Base-by-base conservation (phyloP, 768 basidiomycete genomes). In the Rhodotorula taiwanensis region DNA sequence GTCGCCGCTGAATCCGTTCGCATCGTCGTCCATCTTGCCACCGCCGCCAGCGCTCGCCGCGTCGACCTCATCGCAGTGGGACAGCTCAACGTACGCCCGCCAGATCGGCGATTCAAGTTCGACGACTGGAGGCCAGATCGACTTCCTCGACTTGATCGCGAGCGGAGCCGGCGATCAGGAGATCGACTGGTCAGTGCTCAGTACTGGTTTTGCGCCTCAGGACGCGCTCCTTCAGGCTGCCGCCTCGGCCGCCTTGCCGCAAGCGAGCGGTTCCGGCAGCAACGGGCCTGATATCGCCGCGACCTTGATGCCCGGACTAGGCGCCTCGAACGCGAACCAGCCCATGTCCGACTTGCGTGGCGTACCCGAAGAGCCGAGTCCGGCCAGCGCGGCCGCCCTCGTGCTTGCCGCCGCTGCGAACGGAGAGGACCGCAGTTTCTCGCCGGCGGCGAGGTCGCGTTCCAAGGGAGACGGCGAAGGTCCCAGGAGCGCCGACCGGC, bases 101-200 rank as follows among this genome's bases (percentile, higher is more conserved):
- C 57, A 55, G 36, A 63, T 59, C 43, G 60, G 48, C 21, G 60
- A 58, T 20, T 39, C 36, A 10, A 23, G 31, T n/a, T 13, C 23
- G 48, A 33, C 56, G 45, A 42, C 30, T 25, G 45, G 36, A 34
- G 23, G n/a, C 30, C 51, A 52, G 51, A 11, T 34, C 56, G 67
- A 64, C n/a, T 69, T 69, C 49, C 61, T 69, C 57, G 63, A 60
- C 48, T 27, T 69, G n/a, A 51, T 69, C 41, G 28, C 62, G 30
- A 33, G 45, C 27, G 36, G 48, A 13, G 55, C 60, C 25, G 45
- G 25, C 36, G 57, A 62, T 53, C 53, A 51, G 8, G 66, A 55
- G 16, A 56, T 69, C 34, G 67, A 69, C 56, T 69, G 63, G 63
- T 58, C 58, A 3, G 48, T 69, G n/a, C 56, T 69, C 49, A 52